A percentile compares a stretch with the other conserved stretches of the same genome.
These are phyloP conservation scores for Lomentospora prolificans DNA, from an alignment of 2,329 filamentous ascomycete species.

Conservation along the genomic window DNA sequence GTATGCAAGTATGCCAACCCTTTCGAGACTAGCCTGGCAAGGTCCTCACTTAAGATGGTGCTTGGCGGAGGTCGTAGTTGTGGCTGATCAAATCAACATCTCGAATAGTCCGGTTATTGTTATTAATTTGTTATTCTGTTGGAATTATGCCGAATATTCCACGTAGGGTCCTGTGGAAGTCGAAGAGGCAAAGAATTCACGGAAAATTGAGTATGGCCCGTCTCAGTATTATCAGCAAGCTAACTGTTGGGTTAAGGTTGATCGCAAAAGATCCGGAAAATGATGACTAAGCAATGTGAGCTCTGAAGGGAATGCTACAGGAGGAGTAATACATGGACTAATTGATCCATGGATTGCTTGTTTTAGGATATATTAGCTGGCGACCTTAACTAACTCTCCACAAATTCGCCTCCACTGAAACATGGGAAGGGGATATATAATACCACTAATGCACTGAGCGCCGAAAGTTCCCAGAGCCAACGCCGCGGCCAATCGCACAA, in stretches of 20 bases:
- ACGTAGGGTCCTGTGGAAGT: neutral
- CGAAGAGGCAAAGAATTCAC: neutral
- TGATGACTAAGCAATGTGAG: neutral
- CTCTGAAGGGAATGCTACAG: too few species aligned
- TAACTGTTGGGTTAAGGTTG: neutral
- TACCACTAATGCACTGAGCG: too few species aligned
- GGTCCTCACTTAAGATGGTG: neutral
- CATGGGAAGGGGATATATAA: too few species aligned
- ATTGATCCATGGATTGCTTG: too few species aligned
- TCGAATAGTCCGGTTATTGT: neutral
- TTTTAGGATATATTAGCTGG: too few species aligned
- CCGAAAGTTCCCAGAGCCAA: too few species aligned
- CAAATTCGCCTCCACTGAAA: too few species aligned
- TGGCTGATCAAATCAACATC: neutral
- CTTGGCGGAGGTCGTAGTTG: neutral
- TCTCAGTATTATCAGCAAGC: neutral
- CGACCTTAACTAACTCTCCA: too few species aligned
- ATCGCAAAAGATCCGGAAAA: neutral
- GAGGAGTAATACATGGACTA: too few species aligned
- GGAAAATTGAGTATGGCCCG: neutral
- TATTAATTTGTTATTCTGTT: too few species aligned
- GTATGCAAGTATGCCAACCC: neutral
- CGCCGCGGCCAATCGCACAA: too few species aligned
- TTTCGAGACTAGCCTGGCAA: neutral
- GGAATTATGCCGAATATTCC: neutral